Percentiles rank a stretch among this genome's conserved stretches.
These are phyloP conservation scores for Teratosphaeria gauchensis DNA, from an alignment of 2,329 filamentous ascomycete species.

Conservation along the genomic window DNA sequence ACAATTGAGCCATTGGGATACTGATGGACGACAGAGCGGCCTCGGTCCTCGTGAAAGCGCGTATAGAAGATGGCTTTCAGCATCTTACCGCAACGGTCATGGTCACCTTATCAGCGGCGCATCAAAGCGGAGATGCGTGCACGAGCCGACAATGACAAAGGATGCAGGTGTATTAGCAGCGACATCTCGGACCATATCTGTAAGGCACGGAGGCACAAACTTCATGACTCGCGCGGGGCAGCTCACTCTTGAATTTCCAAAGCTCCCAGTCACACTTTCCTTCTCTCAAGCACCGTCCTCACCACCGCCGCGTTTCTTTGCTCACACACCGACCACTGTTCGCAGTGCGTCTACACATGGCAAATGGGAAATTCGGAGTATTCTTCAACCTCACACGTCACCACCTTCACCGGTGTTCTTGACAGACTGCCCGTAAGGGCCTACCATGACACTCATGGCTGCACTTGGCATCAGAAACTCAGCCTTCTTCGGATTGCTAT, in stretches of 20 bases:
- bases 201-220: neutral
- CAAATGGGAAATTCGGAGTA: constrained; percentile 99
- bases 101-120: no score
- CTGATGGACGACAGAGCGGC: constrained; percentile 24
- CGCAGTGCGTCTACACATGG: constrained; percentile 30
- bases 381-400: constrained; percentile 54
- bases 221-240: neutral
- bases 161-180: no score
- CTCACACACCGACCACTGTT: constrained; percentile 57
- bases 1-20: constrained; percentile 18
- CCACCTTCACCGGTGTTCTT: constrained; percentile 19
- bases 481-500: constrained; percentile 53
- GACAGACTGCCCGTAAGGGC: constrained; percentile 70
- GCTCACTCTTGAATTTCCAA: neutral
- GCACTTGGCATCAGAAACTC: constrained; percentile 90
- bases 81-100: constrained; percentile 26
- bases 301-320: constrained; percentile 94
- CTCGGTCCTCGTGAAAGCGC: constrained; percentile 50
- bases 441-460: constrained; percentile 71
- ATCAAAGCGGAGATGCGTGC: no score
- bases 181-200: neutral
- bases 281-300: constrained; percentile 63
- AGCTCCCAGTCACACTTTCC: constrained; percentile 5
- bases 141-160: no score
- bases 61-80: constrained; percentile 59